A percentile compares a stretch with the other conserved stretches of the same genome.
These are phyloP conservation scores for Fomitopsis pinicola DNA, from an alignment of 1,284 basidiomycete genomes.

Conservation along the genomic window DNA sequence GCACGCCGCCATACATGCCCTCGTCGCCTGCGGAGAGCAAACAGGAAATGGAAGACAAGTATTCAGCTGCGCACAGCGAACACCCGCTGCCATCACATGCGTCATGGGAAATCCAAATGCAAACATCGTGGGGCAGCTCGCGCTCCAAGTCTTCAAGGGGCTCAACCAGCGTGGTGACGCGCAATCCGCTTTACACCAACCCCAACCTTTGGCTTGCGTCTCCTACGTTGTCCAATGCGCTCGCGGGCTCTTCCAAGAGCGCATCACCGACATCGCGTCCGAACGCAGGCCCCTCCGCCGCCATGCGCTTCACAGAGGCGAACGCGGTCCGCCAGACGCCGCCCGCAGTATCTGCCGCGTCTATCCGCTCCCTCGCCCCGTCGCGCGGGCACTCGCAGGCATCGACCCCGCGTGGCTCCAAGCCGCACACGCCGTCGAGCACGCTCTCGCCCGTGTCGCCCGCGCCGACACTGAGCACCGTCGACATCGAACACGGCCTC, in stretches of 20 bases:
- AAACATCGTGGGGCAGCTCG: constrained; percentile 1
- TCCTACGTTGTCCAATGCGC: neutral
- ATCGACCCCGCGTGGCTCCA: neutral
- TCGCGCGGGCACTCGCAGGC: neutral
- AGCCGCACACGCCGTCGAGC: too few relatives aligned
- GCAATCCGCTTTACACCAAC: constrained; percentile 17
- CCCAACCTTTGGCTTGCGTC: constrained; percentile 9
- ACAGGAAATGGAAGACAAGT: neutral
- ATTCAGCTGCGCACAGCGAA: neutral
- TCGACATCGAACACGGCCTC: constrained; percentile 51
- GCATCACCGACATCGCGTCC: neutral
- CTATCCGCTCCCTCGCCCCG: neutral
- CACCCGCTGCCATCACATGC: neutral
- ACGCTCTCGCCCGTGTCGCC: neutral
- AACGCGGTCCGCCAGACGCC: constrained; percentile 3
- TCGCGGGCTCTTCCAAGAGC: neutral
- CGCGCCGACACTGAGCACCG: constrained; percentile 25
- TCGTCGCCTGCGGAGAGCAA: neutral
- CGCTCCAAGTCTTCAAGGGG: neutral
- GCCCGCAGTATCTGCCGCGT: constrained; percentile 7
- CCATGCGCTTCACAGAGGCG: neutral
- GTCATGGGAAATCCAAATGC: constrained; percentile 1
- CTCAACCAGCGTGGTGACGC: neutral
- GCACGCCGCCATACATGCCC: constrained; percentile 3
- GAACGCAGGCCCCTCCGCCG: neutral